phyloP scores from a whole-genome alignment of 2,329 filamentous ascomycete species.

The Fusarium metavorans region DNA sequence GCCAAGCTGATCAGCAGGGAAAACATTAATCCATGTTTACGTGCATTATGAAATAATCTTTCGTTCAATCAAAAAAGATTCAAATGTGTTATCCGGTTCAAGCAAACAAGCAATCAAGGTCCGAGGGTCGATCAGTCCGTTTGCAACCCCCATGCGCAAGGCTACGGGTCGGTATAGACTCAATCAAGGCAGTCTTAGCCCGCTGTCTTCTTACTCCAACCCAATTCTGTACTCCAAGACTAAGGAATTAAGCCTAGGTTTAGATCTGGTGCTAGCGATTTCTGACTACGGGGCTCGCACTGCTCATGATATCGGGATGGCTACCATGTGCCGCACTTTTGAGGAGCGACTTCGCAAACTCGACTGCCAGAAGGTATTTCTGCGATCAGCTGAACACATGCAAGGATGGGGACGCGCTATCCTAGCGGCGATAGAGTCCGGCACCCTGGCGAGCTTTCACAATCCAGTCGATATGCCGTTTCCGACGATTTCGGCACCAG shows the following conservation, averaged over 20 bases:
- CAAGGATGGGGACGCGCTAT: neutral
- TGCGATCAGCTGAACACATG: neutral
- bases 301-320: neutral
- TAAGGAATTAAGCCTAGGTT: neutral
- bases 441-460: neutral
- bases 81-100: neutral
- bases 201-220: no score
- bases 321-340: neutral
- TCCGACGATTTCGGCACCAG: neutral
- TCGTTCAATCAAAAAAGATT: no score
- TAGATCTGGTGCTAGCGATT: neutral
- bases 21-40: neutral
- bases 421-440: neutral
- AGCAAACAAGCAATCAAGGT: neutral
- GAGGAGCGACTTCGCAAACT: neutral
- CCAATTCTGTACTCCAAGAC: no score
- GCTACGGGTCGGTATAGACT: no score
- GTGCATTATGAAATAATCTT: neutral
- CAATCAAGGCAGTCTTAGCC: no score
- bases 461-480: neutral
- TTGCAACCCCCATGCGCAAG: no score
- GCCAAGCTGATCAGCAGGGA: neutral
- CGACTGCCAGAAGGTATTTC: neutral
- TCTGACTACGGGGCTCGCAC: neutral
- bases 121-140: neutral